Base-by-base conservation (phyloP, 2,329 filamentous ascomycete species). In the Blumeria graminis region DNA sequence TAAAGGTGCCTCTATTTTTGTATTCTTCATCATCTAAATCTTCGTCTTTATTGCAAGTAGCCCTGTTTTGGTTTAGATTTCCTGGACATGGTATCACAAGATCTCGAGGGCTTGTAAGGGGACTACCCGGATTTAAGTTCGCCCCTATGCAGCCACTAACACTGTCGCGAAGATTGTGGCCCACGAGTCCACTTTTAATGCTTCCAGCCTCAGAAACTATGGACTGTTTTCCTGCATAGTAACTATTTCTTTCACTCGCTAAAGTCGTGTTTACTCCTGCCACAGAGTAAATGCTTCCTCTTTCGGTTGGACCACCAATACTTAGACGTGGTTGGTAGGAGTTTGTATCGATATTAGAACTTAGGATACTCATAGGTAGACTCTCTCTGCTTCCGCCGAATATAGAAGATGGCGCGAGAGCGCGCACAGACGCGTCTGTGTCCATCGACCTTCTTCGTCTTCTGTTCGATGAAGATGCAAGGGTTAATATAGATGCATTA, bases 371-470 rank as follows among this genome's bases (percentile, higher is more conserved):
- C 28, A 92, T 72, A 0, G 86, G 86, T 1, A 92, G 73, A 46
- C 80, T 85, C 68, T 92, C 86, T 59, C 85, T 79, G 63, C 82
- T 87, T 45, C 85, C 85, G 48, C 86, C 86, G 74, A 84, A 92
- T 4, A 90, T 73, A 0, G 84, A 89, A 0, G 82, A 86, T 0
- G 86, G 86, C 0, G 86, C 84, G 14, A 93, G 71, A 1, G 86
- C 86, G 46, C 86, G 82, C 39, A 92, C 84, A 0, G 84, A 90
- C 5, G 86, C 86, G 66, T 92, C 84, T 0, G 86, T 92, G 67
- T 92, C 86, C 69, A 90, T 80, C 34, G 84, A 89, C 58, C 85
- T 78, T 52, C 86, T 77, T 38, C 86, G 80, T 32, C 81, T 77
- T 39, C 82, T 78, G 69, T 90, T 87, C 61, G 83, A 87, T 0